A percentile compares a stretch with the other conserved stretches of the same genome.
Evolutionary conservation across 2,329 filamentous ascomycete species (phyloP).

Genomic region (Alternaria hordeiaustralica): DNA sequence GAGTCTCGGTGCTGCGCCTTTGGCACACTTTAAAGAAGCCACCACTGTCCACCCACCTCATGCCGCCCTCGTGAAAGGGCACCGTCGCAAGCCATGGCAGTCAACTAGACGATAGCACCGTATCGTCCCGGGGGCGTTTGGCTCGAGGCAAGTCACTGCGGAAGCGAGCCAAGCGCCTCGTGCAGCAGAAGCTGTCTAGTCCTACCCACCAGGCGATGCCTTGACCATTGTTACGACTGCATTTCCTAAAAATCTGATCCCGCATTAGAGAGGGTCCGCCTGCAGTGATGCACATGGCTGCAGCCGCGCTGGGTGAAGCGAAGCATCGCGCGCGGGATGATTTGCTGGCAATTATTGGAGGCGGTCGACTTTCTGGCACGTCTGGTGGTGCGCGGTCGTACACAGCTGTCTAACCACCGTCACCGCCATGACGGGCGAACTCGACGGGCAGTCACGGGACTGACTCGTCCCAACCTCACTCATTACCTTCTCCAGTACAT

Average conservation of each 20-base stretch:
- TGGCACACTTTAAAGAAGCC: slow-evolving; percentile 32
- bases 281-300: slow-evolving; percentile 24
- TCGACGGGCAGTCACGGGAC: slow-evolving; percentile 8
- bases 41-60: slow-evolving; percentile 28
- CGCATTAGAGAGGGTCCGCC: slow-evolving; percentile 23
- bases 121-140: slow-evolving; percentile 23
- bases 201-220: slow-evolving; percentile 17
- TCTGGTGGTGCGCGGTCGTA: slow-evolving; percentile 8
- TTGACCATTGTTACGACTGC: slow-evolving; percentile 19
- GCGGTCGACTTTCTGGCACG: slow-evolving; percentile 15
- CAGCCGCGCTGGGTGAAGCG: slow-evolving; percentile 31
- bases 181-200: slow-evolving; percentile 34
- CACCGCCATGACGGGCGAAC: not conserved
- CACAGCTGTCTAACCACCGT: slow-evolving; percentile 1
- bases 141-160: slow-evolving; percentile 7
- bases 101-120: slow-evolving; percentile 16
- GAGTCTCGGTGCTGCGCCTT: slow-evolving; percentile 25
- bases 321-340: slow-evolving; percentile 18
- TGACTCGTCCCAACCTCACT: slow-evolving; percentile 22
- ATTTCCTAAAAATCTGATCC: slow-evolving; percentile 14
- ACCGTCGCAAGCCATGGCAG: slow-evolving; percentile 17
- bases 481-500: not conserved
- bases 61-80: slow-evolving; percentile 25
- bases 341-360: slow-evolving; percentile 24
- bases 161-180: slow-evolving; percentile 24